Evolutionary conservation across 2,329 filamentous ascomycete genomes (phyloP), one percentile per base, ranked within the genome.

Genomic region (Scytalidium lignicola): DNA sequence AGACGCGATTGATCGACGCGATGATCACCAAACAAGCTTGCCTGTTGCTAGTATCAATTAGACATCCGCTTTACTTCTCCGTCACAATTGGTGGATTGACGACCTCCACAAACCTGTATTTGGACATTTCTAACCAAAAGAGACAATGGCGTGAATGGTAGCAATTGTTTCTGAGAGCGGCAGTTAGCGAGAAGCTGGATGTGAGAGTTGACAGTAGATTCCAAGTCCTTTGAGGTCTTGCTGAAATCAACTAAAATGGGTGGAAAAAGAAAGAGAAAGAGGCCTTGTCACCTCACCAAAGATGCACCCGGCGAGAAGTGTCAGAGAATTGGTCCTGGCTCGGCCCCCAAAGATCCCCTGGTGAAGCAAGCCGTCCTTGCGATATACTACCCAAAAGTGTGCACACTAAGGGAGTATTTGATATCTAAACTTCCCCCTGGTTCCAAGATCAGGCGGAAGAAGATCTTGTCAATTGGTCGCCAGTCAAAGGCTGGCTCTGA

Each of bases 391-490:
- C 68, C 75, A 7, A 68, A 75, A 43, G 76, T 90, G 12, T 66
- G 80, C 48, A 83, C 83, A 0, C 71, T 96, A 50, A 82, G 89
- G 58, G 74, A 85, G 50, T 88, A 89, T 69, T 70, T 91, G 37
- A 70, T 91, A 43, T 71, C 72, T 18, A 79, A 74, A 51, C 75
- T 95, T 10, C 85, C 88, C 0, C 56, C 66, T n/a, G 74, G 80
- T 10, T 92, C 88, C 4, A 86, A 76, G 48, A 64, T 83, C 47
- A 71, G 82, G 42, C 71, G 78, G 23, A 80, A 73, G 60, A 84
- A 82, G 58, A 74, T 85, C 43, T 62, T 70, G 2, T 67, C 65
- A 3, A 53, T 81, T 19, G 61, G 59, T 6, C 44, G 41, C 4
- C 21, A 32, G 10, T 41, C 29, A 20, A 54, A 48, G 32, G 15